Evolutionary conservation across 768 basidiomycete genomes (phyloP), one percentile per base, ranked within the genome.

Genomic region (Leccinum obscurum): DNA sequence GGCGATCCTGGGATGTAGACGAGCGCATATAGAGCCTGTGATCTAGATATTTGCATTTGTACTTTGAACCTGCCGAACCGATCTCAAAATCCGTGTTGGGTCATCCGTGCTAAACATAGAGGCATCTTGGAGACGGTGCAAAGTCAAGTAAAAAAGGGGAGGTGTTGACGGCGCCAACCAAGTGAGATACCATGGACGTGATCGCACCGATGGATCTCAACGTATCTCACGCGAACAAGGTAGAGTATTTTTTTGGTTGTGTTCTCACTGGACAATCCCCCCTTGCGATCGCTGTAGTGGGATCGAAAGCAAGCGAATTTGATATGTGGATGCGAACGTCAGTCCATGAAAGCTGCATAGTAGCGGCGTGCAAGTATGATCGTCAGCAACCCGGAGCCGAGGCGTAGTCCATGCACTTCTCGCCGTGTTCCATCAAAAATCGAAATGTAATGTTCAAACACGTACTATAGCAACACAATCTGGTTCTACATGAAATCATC

Each of bases 191-290:
- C 30, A 89, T 96, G 69, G 90, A 87, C 70, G 79, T 96, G 63
- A 92, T 94, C 20, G 88, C 87, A 3, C 35, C 35, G 35, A 6
- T 37, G 58, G 95, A 98, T 75, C 81, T 98, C 28, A 94, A 93
- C 35, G 86, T 98, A 95, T 97, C 54, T 95, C 97, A 76, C 30
- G 85, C 81, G 28, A 58, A 50, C 62, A 97, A 95, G 96, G 97
- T 76, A 95, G 95, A 80, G 92, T 98, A 7, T 99, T 99, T 77
- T 91, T 4, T 34, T 34, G 11, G 34, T 34, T 0, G 80, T 83
- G 0, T 98, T 89, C 79, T 98, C 95, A 6, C 96, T 96, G 0
- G 95, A 98, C 70, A 91, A 95, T 68, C 90, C 95, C 95, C 95
- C 2, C 85, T 98, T 55, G 97, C 92, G 9, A 75, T 98, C 50